A percentile compares a stretch with the other conserved stretches of the same genome.
Evolutionary conservation across 208 protist genomes (phyloP).

Genomic region (Jaenimonas drosophilae): DNA sequence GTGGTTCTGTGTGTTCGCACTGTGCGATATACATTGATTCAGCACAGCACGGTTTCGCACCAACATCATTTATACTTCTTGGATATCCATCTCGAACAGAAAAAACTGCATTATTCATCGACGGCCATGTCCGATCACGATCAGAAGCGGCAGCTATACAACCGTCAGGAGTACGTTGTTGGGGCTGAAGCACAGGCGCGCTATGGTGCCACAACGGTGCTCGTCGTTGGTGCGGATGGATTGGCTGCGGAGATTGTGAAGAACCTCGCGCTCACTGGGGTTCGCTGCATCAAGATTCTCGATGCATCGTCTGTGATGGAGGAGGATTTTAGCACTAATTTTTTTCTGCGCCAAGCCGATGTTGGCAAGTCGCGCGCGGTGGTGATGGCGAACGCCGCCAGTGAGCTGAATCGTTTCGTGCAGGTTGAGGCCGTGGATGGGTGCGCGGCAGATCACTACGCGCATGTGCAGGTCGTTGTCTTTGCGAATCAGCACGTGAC

Average conservation of each 20-base stretch:
- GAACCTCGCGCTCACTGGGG: constrained; percentile 82
- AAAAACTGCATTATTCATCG: not conserved
- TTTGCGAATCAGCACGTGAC: constrained; percentile 66
- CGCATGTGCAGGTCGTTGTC: constrained; percentile 58
- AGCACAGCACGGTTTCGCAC: too few relatives aligned
- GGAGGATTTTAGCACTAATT: constrained; percentile 77
- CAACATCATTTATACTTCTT: constrained; percentile 6
- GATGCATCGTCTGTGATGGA: constrained; percentile 28
- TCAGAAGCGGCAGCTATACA: constrained; percentile 82
- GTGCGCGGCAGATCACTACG: constrained; percentile 11
- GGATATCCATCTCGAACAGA: not conserved
- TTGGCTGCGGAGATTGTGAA: constrained; percentile 87
- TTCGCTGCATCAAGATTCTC: constrained; percentile 50
- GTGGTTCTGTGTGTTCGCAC: too few relatives aligned
- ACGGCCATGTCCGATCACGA: constrained; percentile 26
- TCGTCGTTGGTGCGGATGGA: constrained; percentile 78
- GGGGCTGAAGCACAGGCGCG: constrained; percentile 83
- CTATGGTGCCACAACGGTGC: constrained; percentile 69
- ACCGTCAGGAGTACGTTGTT: constrained; percentile 88
- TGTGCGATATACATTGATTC: too few relatives aligned
- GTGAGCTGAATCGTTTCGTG: constrained; percentile 88
- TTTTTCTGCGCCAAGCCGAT: constrained; percentile 54
- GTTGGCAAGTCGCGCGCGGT: constrained; percentile 46
- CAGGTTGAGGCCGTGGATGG: constrained; percentile 29
- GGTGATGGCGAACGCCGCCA: constrained; percentile 40